Percentiles rank a stretch among this genome's conserved stretches.
Conservation (phyloP, 495 filamentous ascomycete species). For the Sporormia fimetaria region DNA sequence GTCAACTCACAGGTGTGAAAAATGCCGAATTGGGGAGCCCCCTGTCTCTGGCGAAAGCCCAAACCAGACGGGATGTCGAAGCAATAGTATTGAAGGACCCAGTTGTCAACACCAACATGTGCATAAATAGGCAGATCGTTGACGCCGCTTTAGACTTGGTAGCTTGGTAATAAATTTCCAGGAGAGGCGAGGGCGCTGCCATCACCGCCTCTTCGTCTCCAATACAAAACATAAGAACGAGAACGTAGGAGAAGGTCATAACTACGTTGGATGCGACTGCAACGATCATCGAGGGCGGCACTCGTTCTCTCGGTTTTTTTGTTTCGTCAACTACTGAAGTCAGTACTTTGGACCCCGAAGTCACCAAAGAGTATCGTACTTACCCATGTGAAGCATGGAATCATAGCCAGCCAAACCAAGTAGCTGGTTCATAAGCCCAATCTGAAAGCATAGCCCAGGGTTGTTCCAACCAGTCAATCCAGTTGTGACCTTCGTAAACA, state of each 20-base stretch:
- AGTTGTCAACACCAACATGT: slow-evolving; percentile 3
- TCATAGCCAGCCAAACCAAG: slow-evolving; percentile 11
- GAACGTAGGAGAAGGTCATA: slow-evolving; percentile 10
- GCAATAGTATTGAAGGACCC: no score
- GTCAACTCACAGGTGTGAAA: no score
- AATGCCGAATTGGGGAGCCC: no score
- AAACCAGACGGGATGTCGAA: no score
- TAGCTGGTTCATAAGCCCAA: slow-evolving; percentile 5
- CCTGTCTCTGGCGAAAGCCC: no score
- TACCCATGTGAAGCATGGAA: slow-evolving; percentile 18
- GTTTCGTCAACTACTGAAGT: slow-evolving; percentile 10
- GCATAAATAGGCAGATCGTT: background rate
- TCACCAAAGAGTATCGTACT: no score
- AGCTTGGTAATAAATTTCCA: slow-evolving; percentile 37
- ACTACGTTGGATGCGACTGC: slow-evolving; percentile 7
- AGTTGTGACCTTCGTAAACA: slow-evolving; percentile 4
- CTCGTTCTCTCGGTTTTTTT: slow-evolving; percentile 4
- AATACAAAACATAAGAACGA: slow-evolving; percentile 15
- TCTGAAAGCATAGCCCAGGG: slow-evolving; percentile 2
- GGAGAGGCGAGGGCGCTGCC: slow-evolving; percentile 40
- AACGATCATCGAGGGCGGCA: slow-evolving; percentile 14
- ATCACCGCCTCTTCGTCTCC: slow-evolving; percentile 18
- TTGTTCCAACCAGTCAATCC: slow-evolving; percentile 10
- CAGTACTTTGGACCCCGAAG: no score
- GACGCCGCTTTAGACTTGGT: slow-evolving; percentile 9